Evolutionary conservation across 108 stramenopile genomes (phyloP), one percentile per base, ranked within the genome.

Genomic region (Pseudonitzschia pungens): DNA sequence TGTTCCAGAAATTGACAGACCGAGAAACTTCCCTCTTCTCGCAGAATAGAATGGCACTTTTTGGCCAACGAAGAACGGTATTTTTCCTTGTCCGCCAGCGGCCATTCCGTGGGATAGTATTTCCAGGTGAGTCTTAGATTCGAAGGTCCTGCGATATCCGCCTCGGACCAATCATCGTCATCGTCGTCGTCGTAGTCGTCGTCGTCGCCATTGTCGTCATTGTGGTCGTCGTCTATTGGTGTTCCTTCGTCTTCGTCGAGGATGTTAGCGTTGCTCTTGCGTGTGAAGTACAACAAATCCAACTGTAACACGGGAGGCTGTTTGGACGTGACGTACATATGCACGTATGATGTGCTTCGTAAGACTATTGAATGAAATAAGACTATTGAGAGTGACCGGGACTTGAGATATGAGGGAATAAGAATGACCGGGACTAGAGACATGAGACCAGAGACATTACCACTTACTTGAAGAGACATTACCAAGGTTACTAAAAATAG

Each of bases 1-100:
- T 71, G 50, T 57, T 77, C 76, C 14, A 69, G 29, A 48, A 69
- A 77, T 58, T 64, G 69, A 70, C 69, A 71, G 11, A 77, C 76
- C 16, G 63, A 32, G 52, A 71, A 77, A 48, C 69, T 70, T 3
- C 59, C 44, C 12, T 56, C 22, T n/a, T 77, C 69, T 56, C 31
- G 29, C 26, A 77, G 24, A 36, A 71, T 51, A 7, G 29, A 5
- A 21, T 65, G 62, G 50, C 57, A 64, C 50, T 65, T 53, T 33
- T 73, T 54, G 28, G 27, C 41, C 16, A 73, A n/a, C 31, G 63
- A 52, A 8, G 63, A 50, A 14, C 57, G 51, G 22, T 60, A 65
- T 40, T 2, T 40, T 59, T 65, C 58, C 63, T 73, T 64, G 72
- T 73, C 62, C 18, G 18, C 6, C 0, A 44, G 28, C 18, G 72